Base-by-base conservation (phyloP, 2,329 filamentous ascomycete genomes). In the Lecanicillium sp. region DNA sequence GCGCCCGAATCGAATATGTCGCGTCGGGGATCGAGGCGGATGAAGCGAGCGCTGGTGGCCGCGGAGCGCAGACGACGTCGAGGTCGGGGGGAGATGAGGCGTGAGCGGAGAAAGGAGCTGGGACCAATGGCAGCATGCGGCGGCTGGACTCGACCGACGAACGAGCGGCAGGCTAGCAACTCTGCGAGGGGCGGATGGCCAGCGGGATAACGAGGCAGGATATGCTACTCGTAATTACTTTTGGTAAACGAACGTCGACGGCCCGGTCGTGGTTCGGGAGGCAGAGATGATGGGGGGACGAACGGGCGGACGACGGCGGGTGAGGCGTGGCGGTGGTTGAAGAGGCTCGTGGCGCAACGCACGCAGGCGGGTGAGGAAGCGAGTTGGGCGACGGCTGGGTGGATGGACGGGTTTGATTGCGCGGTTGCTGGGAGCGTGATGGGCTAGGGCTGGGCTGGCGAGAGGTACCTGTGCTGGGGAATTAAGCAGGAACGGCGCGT, bases 321-420 rank as follows among this genome's bases (percentile, higher is more conserved):
- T 44, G 52, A 46, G 46, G 22, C 22, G 22, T 25, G 22, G 22
- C 22, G 22, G 22, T 7, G 11, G 22, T 25, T 25, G 22, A 25
- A 25, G 22, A 25, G 22, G 22, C 22, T 25, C 22, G 22, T 25
- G 22, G 22, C 22, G 22, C 46, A 42, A 37, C 44, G 44, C 42
- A 36, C 35, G 49, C 45, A 43, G 44, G 33, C 33, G 41, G 32
- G 22, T 11, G 11, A 25, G 22, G 7, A 11, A 25, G 22, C 22
- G 22, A 25, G 22, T 7, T 6, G 22, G 37, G 38, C 42, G 33
- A 25, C 27, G 41, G 33, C 29, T 36, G 32, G 25, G 22, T 15
- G 31, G 27, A 31, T 40, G 18, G 37, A 36, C 41, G 46, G 44
- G 43, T 28, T 28, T 36, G 34, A 27, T 25, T 36, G 34, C 34